Conservation (phyloP, 768 basidiomycete species). For the Sporobolomyces roseus region DNA sequence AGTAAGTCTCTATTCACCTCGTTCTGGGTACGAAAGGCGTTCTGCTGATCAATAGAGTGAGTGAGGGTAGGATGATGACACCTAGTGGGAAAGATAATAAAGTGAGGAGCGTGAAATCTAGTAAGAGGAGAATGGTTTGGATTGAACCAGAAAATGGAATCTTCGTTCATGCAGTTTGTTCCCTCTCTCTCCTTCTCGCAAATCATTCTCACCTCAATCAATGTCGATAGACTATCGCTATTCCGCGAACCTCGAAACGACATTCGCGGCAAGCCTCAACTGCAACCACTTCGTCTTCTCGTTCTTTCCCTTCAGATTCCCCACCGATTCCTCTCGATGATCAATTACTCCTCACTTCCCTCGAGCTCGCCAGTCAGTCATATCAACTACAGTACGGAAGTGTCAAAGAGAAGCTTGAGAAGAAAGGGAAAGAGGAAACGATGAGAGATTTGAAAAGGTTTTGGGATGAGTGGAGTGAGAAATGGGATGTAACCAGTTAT, state of each 20-base stretch:
- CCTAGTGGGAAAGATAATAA: not conserved
- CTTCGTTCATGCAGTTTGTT: conserved; percentile 26
- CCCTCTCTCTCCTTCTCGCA: not conserved
- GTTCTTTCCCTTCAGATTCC: not conserved
- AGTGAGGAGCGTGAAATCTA: conserved; percentile 14
- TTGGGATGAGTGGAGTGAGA: conserved; percentile 17
- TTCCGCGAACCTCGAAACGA: not conserved
- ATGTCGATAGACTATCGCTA: conserved; percentile 11
- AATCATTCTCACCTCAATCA: not conserved
- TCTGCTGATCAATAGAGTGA: not conserved
- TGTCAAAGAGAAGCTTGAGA: not conserved
- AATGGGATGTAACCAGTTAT: conserved; percentile 3
- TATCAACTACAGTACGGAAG: conserved; percentile 19
- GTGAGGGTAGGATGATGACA: conserved; percentile 23
- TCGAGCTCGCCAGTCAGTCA: conserved; percentile 2
- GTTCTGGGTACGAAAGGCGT: too few relatives aligned
- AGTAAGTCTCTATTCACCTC: conserved; percentile 8
- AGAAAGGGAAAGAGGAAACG: not conserved
- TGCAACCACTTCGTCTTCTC: not conserved
- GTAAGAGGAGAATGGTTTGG: conserved; percentile 34
- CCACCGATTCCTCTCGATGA: conserved; percentile 5
- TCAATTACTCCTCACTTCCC: conserved; percentile 14
- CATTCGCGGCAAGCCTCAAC: conserved; percentile 13
- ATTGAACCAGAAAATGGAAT: conserved; percentile 30
- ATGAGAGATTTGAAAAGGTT: not conserved